Conservation (phyloP, 2,329 filamentous ascomycete species). For the Nemania sp. region DNA sequence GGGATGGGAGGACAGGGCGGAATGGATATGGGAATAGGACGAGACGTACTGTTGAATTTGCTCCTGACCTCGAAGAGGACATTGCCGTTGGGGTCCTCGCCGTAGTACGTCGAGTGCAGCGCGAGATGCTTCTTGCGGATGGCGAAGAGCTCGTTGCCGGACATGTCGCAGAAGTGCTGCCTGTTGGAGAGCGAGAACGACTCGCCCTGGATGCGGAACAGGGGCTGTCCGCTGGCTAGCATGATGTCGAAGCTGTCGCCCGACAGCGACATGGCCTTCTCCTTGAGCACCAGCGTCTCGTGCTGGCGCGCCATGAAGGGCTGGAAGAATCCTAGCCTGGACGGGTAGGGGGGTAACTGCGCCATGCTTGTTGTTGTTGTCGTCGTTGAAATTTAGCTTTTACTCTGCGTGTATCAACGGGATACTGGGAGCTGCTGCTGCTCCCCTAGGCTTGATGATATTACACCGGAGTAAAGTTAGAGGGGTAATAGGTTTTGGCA, state of each 20-base stretch:
- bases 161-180: slow-evolving; percentile 60
- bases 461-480: too few relatives aligned
- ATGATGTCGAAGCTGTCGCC: slow-evolving; percentile 69
- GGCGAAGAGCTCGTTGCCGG: slow-evolving; percentile 60
- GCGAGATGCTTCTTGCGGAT: slow-evolving; percentile 58
- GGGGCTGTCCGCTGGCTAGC: slow-evolving; percentile 54
- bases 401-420: not conserved
- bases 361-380: not conserved
- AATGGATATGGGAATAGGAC: too few relatives aligned
- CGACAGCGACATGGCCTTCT: slow-evolving; percentile 64
- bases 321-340: slow-evolving; percentile 46
- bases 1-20: not conserved
- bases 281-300: slow-evolving; percentile 61
- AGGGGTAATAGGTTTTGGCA: not conserved
- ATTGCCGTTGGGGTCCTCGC: slow-evolving; percentile 50
- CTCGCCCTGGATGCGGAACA: slow-evolving; percentile 62
- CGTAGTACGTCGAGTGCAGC: slow-evolving; percentile 57
- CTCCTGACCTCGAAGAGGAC: slow-evolving; percentile 61
- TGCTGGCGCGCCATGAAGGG: slow-evolving; percentile 44
- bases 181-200: slow-evolving; percentile 56
- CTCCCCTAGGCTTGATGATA: not conserved
- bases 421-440: not conserved
- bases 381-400: not conserved
- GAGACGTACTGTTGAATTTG: slow-evolving; percentile 54
- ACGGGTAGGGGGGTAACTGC: slow-evolving; percentile 15